Conservation (phyloP, 331 rosid genomes). For the Arachis monticola region DNA sequence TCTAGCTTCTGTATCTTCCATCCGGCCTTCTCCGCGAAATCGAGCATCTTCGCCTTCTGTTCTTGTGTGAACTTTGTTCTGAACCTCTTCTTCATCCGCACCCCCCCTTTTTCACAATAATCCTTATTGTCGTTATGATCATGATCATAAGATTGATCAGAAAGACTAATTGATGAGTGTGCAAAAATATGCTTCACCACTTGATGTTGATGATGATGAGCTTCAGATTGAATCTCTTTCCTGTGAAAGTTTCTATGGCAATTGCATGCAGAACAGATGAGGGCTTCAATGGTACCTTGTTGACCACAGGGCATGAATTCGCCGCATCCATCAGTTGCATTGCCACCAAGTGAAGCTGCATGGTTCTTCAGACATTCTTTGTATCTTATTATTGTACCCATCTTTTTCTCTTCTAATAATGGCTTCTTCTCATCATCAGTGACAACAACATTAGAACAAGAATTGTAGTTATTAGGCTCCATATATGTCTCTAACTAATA, state of each 20-base stretch:
- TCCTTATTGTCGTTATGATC: background rate
- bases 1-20: slow-evolving; percentile 62
- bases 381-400: slow-evolving; percentile 33
- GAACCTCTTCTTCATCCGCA: slow-evolving; percentile 52
- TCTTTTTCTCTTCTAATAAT: slow-evolving; percentile 16
- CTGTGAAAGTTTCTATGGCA: slow-evolving; percentile 69
- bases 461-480: slow-evolving; percentile 32
- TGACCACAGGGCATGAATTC: slow-evolving; percentile 63
- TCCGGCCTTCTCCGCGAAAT: slow-evolving; percentile 57
- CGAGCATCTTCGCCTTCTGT: slow-evolving; percentile 61
- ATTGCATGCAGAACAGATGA: slow-evolving; percentile 57
- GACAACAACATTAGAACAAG: background rate
- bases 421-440: slow-evolving; percentile 5
- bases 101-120: slow-evolving; percentile 21
- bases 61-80: slow-evolving; percentile 62
- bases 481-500: slow-evolving; percentile 17
- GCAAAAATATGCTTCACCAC: slow-evolving; percentile 8
- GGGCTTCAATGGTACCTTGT: slow-evolving; percentile 48
- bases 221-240: slow-evolving; percentile 44
- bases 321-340: slow-evolving; percentile 66
- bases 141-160: slow-evolving; percentile 37
- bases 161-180: slow-evolving; percentile 41
- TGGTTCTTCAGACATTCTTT: slow-evolving; percentile 62
- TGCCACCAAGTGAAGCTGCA: slow-evolving; percentile 65
- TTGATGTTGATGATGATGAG: background rate